Evolutionary conservation across 768 basidiomycete genomes (phyloP), one percentile per base, ranked within the genome.

Genomic region (Boletus sensibilis): DNA sequence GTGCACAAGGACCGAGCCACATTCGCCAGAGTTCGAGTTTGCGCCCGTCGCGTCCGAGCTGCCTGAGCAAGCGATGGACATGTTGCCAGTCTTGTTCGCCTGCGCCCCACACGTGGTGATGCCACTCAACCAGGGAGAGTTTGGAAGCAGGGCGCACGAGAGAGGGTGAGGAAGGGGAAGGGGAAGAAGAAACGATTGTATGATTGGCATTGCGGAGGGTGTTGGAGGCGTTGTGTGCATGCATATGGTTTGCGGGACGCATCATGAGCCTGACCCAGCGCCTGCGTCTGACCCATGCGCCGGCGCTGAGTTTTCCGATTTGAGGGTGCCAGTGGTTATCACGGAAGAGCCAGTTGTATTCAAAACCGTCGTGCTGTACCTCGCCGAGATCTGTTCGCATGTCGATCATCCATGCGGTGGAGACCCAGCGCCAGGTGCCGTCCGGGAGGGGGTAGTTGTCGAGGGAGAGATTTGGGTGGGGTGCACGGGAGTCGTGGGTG

Each of bases 231-330:
- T 49, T 31, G 35, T 18, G 43, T 57, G 39, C 57, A 51, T 40
- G 52, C 21, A 55, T 51, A 52, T 55, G 50, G 29, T 54, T 72
- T 61, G 77, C 81, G 4, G 88, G 87, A 14, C 86, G 79, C 77
- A 90, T 82, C 92, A 93, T 93, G 27, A 93, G 76, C 47, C 91
- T 80, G 34, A 94, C 74, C 92, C 92, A 94, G n/a, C 87, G 77
- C 45, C 91, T 78, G 44, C 91, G 76, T 33, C 91, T 79, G 35
- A 94, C 91, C 81, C 82, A 90, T 4, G 86, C 87, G 34, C 87
- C 87, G 8, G 82, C 72, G 65, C 83, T 83, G 41, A 86, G 64
- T 25, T 74, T 63, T 10, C 90, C 87, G 1, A 85, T 77, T 50
- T 80, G 73, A 0, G 88, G 74, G 18, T 82, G 79, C 91, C 91